Evolutionary conservation across 805 yeast species (phyloP).

Genomic region (Pichia rugopelliculosa): DNA sequence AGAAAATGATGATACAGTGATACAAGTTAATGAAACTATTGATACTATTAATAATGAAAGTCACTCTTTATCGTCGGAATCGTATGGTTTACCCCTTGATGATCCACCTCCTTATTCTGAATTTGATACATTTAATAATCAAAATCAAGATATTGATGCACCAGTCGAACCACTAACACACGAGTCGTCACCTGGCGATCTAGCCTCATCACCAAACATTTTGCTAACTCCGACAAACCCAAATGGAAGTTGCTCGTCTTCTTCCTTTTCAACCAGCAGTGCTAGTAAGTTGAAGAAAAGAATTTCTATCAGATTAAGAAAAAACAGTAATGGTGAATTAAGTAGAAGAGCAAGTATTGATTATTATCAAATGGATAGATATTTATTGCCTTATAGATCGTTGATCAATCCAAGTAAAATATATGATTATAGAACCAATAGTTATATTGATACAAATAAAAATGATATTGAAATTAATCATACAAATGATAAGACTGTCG

Average conservation of each 20-base stretch:
- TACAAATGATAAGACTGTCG: slow-evolving; percentile 1
- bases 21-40: neutral
- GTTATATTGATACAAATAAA: slow-evolving; percentile 25
- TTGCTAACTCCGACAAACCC: neutral
- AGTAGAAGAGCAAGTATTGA: slow-evolving; percentile 9
- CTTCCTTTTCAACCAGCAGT: neutral
- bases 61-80: neutral
- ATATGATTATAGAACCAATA: slow-evolving; percentile 44
- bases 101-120: slow-evolving; percentile 9
- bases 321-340: slow-evolving; percentile 5
- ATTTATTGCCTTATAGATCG: slow-evolving; percentile 48
- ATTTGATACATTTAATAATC: neutral
- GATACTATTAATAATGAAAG: neutral
- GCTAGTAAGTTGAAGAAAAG: neutral
- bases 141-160: neutral
- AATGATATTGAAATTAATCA: slow-evolving; percentile 8
- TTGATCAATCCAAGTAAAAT: slow-evolving; percentile 40
- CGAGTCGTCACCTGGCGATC: too few relatives aligned
- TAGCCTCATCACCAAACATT: neutral
- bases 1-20: neutral
- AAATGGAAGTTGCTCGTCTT: neutral
- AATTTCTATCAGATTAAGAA: slow-evolving; percentile 4
- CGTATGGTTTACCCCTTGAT: neutral
- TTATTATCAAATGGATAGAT: slow-evolving; percentile 19
- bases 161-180: too few relatives aligned